Evolutionary conservation across 805 yeast genomes (phyloP), one percentile per base, ranked within the genome.

Genomic region (Metschnikowia matae): DNA sequence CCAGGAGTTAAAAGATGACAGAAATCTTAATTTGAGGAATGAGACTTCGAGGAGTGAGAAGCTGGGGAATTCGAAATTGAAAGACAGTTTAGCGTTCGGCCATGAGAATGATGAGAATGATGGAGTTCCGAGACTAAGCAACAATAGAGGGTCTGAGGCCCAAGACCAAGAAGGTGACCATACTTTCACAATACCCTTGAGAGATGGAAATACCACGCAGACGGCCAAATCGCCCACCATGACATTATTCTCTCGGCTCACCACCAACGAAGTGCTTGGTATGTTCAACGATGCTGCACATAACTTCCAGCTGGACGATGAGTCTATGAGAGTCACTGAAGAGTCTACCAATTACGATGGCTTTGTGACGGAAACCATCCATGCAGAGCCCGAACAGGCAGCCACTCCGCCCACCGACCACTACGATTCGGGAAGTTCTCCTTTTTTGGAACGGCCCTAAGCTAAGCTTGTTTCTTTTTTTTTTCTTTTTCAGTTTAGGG

Each of bases 191-290:
- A 62, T 78, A 33, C 83, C 83, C 0, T 60, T 79, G 40, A 72
- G 75, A 48, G 79, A 74, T 57, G 67, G 60, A 26, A 60, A 58
- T 35, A 46, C 59, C 2, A 38, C 55, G 1, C 52, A 53, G 26
- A 60, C 64, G 31, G 78, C 81, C 3, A 70, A 74, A 13, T 85
- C 95, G 0, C 96, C 95, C 0, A 89, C 96, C 0, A 77, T 86
- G 55, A 90, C 97, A 0, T 69, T 84, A 61, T 85, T 78, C 62
- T 85, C 96, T 0, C 81, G 82, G 46, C 81, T 83, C 59, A 92
- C 96, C 2, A 78, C 82, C 50, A 79, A 81, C 48, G 96, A 89
- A 57, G 84, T 89, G 0, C 71, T 79, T 54, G 77, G 80, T 14
- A 87, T 89, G 89, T 87, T 89, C 63, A 87, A 85, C 60, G 81